phyloP scores from a whole-genome alignment of 1,139 yeast genomes.

The Yamadazyma spencermartinsiae region DNA sequence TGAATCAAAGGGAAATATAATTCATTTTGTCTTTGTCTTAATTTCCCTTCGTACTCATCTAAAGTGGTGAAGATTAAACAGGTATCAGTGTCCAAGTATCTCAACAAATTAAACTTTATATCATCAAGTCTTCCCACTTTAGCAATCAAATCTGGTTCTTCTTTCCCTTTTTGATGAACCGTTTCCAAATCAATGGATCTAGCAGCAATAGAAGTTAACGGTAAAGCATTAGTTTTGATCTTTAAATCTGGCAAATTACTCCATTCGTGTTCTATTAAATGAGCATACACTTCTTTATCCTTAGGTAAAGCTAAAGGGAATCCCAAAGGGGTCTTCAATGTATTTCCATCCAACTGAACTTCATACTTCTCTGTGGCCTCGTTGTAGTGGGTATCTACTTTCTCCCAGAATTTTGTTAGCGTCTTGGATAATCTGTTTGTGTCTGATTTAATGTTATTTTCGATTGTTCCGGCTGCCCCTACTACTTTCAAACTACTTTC shows the following conservation, averaged over 20 bases:
- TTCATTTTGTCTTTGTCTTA: slow-evolving; percentile 75
- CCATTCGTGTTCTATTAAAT: slow-evolving; percentile 88
- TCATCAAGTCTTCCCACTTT: slow-evolving; percentile 62
- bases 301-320: slow-evolving; percentile 64
- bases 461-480: slow-evolving; percentile 30
- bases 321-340: slow-evolving; percentile 85
- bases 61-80: slow-evolving; percentile 81
- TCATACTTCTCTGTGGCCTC: slow-evolving; percentile 34
- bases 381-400: slow-evolving; percentile 52
- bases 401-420: slow-evolving; percentile 80
- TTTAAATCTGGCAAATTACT: slow-evolving; percentile 65
- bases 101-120: slow-evolving; percentile 57
- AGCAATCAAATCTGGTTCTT: slow-evolving; percentile 43
- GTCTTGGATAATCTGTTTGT: slow-evolving; percentile 74
- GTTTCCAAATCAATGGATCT: slow-evolving; percentile 74
- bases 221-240: slow-evolving; percentile 77
- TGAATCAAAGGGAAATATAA: slow-evolving; percentile 71
- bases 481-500: slow-evolving; percentile 10
- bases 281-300: slow-evolving; percentile 62
- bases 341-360: slow-evolving; percentile 69
- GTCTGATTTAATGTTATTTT: slow-evolving; percentile 56
- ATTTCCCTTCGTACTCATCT: slow-evolving; percentile 78
- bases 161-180: slow-evolving; percentile 15
- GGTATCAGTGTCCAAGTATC: slow-evolving; percentile 93
- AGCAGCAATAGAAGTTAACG: slow-evolving; percentile 83